Base-by-base conservation (phyloP, 2,329 filamentous ascomycete species). In the Fusarium drepaniforme region DNA sequence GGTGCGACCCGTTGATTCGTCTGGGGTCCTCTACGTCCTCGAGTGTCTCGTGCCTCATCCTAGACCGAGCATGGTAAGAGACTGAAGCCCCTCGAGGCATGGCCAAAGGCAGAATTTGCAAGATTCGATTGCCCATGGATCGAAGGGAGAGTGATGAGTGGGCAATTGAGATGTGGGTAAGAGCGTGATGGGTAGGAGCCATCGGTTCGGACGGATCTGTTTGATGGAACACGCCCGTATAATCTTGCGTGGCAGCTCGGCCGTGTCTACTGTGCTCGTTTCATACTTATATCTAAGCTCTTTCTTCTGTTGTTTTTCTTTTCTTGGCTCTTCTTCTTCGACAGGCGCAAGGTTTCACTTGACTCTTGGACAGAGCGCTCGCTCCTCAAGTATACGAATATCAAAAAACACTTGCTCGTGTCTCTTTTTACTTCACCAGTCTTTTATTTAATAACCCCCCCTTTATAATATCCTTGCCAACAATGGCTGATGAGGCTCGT, bases 151-250 rank as follows among this genome's bases (percentile, higher is more conserved):
- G 4, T 72, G 30, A 66, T 71, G 68, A 67, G 51, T 68, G 70
- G 64, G 40, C 53, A 28, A 53, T 25, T 21, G 13, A 16, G 11
- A 18, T 8, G 61, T 66, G 61, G 62, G 51, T 59, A 59, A 46
- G 28, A 35, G 56, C 37, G 16, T 60, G 42, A 51, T 51, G 37
- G 49, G 42, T 5, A 51, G 33, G 49, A 44, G 53, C 53, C 25
- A 51, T 75, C 73, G 73, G 73, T 73, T 75, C 66, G 53, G 67
- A 66, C 73, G 73, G 73, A 64, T 64, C 70, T 63, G 30, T 56
- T 56, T 49, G 58, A 37, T 33, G 60, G 13, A n/a, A 21, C 21
- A 46, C 3, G n/a, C 9, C 28, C 28, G 30, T 57, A 37, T 64
- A 30, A 60, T 56, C 21, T 49, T 49, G 28, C 49, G 28, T 21